Evolutionary conservation across 2,329 filamentous ascomycete species (phyloP).

Genomic region (Nemania bipapillata): DNA sequence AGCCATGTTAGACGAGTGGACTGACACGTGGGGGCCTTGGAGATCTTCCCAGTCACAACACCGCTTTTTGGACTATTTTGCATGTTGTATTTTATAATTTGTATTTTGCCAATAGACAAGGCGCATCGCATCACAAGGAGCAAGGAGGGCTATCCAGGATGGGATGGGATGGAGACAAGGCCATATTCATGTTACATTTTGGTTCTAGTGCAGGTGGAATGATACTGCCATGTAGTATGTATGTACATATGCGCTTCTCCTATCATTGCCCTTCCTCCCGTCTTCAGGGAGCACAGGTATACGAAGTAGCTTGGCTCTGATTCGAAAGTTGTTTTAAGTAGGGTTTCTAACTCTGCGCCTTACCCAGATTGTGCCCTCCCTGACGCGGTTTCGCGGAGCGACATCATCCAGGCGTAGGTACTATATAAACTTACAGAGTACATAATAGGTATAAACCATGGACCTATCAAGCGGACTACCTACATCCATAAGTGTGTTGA

Average conservation of each 20-base stretch:
- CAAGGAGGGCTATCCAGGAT: too few relatives aligned
- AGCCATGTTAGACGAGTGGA: not conserved
- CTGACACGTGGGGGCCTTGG: constrained; percentile 3
- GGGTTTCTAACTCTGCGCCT: constrained; percentile 1
- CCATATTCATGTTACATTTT: not conserved
- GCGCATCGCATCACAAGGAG: not conserved
- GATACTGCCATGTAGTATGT: not conserved
- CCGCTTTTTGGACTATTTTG: not conserved
- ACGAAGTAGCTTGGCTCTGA: not conserved
- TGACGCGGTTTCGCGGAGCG: constrained; percentile 15
- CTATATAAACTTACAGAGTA: not conserved
- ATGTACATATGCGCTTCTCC: not conserved
- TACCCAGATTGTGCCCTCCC: not conserved
- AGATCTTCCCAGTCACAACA: constrained; percentile 8
- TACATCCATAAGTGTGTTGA: not conserved
- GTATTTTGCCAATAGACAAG: not conserved
- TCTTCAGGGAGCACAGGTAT: not conserved
- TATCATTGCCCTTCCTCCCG: not conserved
- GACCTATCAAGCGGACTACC: not conserved
- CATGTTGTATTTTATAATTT: not conserved
- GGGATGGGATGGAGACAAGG: not conserved
- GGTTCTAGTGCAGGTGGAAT: not conserved
- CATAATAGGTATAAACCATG: not conserved
- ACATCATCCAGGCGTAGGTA: not conserved
- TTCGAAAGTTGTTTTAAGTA: constrained; percentile 2